Evolutionary conservation across 2,329 filamentous ascomycete species (phyloP), one percentile per base, ranked within the genome.

Genomic region (Alternaria gaisen): DNA sequence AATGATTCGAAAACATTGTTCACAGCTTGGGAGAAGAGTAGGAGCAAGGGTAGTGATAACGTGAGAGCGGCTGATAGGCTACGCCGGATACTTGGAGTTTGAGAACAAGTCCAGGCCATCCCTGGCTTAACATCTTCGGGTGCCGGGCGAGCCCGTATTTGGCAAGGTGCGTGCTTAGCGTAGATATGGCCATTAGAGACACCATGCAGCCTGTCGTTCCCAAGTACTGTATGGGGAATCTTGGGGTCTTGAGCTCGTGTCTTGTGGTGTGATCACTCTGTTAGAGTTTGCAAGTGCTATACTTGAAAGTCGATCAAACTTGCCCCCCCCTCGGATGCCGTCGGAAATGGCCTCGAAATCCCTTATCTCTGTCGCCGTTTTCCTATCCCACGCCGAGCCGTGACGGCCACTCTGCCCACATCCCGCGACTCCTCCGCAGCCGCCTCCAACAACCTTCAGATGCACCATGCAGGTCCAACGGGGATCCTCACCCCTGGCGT

Each of bases 21-120:
- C 46, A 58, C 42, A 47, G 56, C 48, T 58, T 50, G 36, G 57
- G 38, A 50, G 16, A 56, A 24, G 46, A 51, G 53, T 26, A 22
- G 24, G 24, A 28, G 50, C 65, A 62, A 51, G 61, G 53, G 42
- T 56, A 36, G 34, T 58, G 66, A 68, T 68, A 68, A 68, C 64
- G 57, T 65, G 52, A 63, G 30, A 20, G 26, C 20, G 46, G 38
- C 44, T 68, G 66, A 68, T 68, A 68, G 66, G 66, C 64, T 48
- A 44, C 57, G 44, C 50, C 47, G 20, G 44, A 43, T 11, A 10
- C 28, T 36, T 44, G 30, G 40, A 34, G 57, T 50, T 47, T 51
- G 40, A 38, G 56, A 60, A 57, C 53, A 32, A 24, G 47, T 57
- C 46, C 41, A 52, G 42, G 58, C 58, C 47, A 47, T 26, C 53